Percentiles rank a stretch among this genome's conserved stretches.
These are phyloP conservation scores for Cornus suecica DNA, from an alignment of 148 eudicot species.

Conservation along the genomic window DNA sequence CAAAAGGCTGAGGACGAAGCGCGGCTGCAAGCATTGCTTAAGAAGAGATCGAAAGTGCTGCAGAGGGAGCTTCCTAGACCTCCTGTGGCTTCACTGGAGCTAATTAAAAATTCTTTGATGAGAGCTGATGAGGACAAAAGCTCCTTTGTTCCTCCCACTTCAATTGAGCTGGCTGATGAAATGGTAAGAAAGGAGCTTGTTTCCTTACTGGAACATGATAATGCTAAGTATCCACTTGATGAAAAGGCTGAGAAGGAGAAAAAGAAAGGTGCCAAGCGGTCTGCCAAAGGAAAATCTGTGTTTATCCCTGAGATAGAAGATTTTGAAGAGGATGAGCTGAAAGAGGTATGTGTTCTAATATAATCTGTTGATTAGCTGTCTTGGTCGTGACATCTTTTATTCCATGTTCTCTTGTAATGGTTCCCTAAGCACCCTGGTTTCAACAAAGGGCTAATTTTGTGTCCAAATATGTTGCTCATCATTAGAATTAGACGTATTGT, in stretches of 20 bases:
- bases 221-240: constrained; percentile 84
- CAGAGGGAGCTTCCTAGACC: constrained; percentile 99
- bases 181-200: constrained; percentile 81
- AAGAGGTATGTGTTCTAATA: constrained; percentile 54
- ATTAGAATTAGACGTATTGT: background rate
- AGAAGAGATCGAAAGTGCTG: constrained; percentile 90
- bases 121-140: constrained; percentile 95
- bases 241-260: constrained; percentile 77
- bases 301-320: constrained; percentile 74
- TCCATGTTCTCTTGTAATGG: background rate
- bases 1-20: constrained; percentile 96
- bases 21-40: constrained; percentile 71
- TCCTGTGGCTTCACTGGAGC: constrained; percentile 71
- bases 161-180: constrained; percentile 95
- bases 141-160: constrained; percentile 91
- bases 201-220: constrained; percentile 86
- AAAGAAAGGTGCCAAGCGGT: constrained; percentile 74
- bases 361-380: background rate
- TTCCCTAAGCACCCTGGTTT: background rate
- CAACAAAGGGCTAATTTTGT: background rate
- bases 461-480: background rate
- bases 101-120: constrained; percentile 63
- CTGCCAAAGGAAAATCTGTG: constrained; percentile 44
- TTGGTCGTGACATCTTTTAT: background rate
- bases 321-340: constrained; percentile 68